Evolutionary conservation across 108 stramenopile genomes (phyloP).

Genomic region (Pseudonitzschia delicatissima): DNA sequence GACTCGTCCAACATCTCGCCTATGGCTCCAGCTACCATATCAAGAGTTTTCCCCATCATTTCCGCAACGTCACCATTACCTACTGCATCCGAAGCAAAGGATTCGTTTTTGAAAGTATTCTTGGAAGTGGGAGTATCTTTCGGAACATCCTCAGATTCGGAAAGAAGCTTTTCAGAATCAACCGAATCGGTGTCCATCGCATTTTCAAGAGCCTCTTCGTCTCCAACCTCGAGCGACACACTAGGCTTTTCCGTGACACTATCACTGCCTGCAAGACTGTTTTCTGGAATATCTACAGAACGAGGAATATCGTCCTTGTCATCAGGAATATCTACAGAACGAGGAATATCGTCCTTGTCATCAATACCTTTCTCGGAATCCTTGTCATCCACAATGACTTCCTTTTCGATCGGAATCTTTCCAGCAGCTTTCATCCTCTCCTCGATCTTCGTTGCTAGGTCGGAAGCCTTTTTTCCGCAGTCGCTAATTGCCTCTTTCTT

Average conservation of each 20-base stretch:
- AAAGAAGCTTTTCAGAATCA: slow-evolving; percentile 28
- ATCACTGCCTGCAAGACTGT: not conserved
- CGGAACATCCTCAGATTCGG: not conserved
- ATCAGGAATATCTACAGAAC: not conserved
- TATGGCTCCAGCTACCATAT: slow-evolving; percentile 43
- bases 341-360: slow-evolving; percentile 4
- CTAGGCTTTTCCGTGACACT: not conserved
- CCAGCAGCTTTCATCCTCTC: not conserved
- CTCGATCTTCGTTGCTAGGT: not conserved
- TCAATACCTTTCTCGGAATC: not conserved
- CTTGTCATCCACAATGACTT: not conserved
- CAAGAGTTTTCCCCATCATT: slow-evolving; percentile 58
- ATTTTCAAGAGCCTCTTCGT: slow-evolving; percentile 13
- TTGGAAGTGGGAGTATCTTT: not conserved
- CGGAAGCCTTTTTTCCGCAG: too few species aligned
- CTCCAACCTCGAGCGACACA: not conserved
- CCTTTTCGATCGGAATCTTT: slow-evolving; percentile 1
- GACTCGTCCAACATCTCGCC: slow-evolving; percentile 35
- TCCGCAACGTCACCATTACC: slow-evolving; percentile 74
- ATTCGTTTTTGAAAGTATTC: slow-evolving; percentile 26
- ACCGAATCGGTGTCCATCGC: slow-evolving; percentile 22
- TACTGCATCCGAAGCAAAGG: slow-evolving; percentile 68
- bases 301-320: slow-evolving; percentile 2
- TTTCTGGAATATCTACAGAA: slow-evolving; percentile 2
- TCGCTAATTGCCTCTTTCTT: too few species aligned